Percentiles rank a stretch among this genome's conserved stretches.
Evolutionary conservation across 1,284 basidiomycete genomes (phyloP).

Genomic region (Ustilago nuda): DNA sequence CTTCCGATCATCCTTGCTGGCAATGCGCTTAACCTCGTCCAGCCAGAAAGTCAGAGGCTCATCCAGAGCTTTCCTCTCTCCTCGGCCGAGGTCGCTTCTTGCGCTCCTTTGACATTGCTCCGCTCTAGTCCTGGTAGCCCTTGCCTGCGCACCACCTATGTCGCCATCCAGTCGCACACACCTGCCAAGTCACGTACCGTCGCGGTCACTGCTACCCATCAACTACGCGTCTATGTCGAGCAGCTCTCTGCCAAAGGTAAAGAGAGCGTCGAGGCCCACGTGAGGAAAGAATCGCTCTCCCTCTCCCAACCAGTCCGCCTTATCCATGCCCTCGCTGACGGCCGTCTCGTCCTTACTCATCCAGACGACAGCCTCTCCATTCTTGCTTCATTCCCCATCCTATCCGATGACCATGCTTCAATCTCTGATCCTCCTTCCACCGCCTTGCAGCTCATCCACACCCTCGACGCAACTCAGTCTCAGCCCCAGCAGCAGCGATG

Average conservation of each 20-base stretch:
- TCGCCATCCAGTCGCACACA: constrained; percentile 32
- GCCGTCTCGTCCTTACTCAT: constrained; percentile 38
- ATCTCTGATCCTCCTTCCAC: constrained; percentile 13
- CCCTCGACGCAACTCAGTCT: constrained; percentile 14
- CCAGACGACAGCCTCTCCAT: constrained; percentile 42
- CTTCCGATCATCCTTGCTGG: constrained; percentile 41
- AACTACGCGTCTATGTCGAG: constrained; percentile 43
- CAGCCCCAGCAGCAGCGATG: constrained; percentile 19
- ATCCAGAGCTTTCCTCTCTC: constrained; percentile 49
- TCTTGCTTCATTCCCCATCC: constrained; percentile 16
- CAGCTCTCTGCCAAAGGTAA: constrained; percentile 51
- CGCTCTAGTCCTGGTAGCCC: constrained; percentile 22
- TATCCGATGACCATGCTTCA: constrained; percentile 31
- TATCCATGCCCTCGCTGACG: constrained; percentile 43
- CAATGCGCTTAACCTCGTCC: constrained; percentile 47
- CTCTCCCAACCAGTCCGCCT: constrained; percentile 27
- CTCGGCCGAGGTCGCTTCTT: constrained; percentile 33
- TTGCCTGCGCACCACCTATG: constrained; percentile 40
- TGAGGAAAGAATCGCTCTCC: constrained; percentile 36
- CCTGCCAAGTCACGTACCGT: constrained; percentile 20
- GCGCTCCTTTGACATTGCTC: constrained; percentile 38
- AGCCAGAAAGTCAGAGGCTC: constrained; percentile 43
- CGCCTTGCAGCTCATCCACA: constrained; percentile 22
- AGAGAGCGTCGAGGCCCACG: constrained; percentile 32
- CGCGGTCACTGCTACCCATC: constrained; percentile 22